phyloP scores from a whole-genome alignment of 371 early-diverging fungal species.

The Mortierella sp. region DNA sequence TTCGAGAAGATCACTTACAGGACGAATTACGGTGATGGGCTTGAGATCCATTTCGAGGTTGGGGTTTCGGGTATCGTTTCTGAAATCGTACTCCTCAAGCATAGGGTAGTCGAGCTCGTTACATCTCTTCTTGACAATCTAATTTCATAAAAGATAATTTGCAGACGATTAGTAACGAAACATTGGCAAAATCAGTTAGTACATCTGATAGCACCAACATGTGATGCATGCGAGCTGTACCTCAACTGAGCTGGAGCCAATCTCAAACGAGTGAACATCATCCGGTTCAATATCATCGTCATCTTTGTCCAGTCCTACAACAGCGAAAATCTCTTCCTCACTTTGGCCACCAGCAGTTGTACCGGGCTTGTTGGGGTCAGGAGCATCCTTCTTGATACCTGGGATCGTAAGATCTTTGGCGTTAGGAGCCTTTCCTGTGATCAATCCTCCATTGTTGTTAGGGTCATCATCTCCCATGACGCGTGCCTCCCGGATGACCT shows the following conservation, averaged over 20 bases:
- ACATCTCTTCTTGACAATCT: conserved; percentile 94
- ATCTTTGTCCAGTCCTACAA: conserved; percentile 73
- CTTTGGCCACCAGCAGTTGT: conserved; percentile 39
- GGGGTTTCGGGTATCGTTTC: conserved; percentile 90
- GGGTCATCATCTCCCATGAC: conserved; percentile 60
- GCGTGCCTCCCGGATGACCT: conserved; percentile 81
- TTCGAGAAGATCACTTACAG: conserved; percentile 56
- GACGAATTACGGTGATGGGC: conserved; percentile 96
- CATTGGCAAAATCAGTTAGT: not conserved
- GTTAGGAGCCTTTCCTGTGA: conserved; percentile 66
- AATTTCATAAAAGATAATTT: conserved; percentile 3
- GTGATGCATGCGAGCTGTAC: conserved; percentile 39
- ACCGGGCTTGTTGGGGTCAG: conserved; percentile 51
- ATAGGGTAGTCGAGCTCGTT: conserved; percentile 97
- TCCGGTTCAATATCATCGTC: conserved; percentile 79
- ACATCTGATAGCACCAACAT: not conserved
- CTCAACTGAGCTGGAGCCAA: conserved; percentile 85
- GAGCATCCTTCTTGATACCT: conserved; percentile 62
- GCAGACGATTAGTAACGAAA: not conserved
- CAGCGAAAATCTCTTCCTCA: conserved; percentile 70
- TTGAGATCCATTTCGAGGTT: conserved; percentile 97
- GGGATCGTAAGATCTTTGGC: conserved; percentile 75
- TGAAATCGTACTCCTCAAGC: conserved; percentile 99
- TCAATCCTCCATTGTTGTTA: conserved; percentile 34
- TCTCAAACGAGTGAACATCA: conserved; percentile 92